Conservation (phyloP, 2,329 filamentous ascomycete species). For the Monilinia vaccinii-corymbosi region DNA sequence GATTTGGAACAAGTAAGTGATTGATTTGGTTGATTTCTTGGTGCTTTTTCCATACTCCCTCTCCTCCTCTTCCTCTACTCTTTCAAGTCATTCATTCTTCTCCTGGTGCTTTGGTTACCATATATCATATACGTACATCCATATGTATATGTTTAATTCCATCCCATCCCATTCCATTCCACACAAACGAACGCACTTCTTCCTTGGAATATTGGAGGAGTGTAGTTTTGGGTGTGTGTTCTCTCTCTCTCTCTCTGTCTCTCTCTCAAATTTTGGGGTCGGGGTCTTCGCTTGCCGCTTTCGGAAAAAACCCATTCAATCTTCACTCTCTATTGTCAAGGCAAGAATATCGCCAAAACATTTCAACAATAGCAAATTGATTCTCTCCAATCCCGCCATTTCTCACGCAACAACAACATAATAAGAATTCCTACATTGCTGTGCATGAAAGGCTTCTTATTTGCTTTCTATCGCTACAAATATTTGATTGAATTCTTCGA, state of each 20-base stretch:
- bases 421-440: neutral
- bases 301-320: neutral
- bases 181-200: no score
- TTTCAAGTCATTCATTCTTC: neutral
- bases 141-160: no score
- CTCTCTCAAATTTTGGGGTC: neutral
- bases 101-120: neutral
- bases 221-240: neutral
- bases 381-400: neutral
- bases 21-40: slow-evolving; percentile 24
- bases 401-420: neutral
- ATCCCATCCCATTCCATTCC: no score
- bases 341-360: neutral
- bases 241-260: neutral
- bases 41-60: no score
- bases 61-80: neutral
- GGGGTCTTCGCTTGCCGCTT: neutral
- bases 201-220: no score
- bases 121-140: neutral
- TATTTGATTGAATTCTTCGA: neutral
- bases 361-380: neutral
- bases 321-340: neutral
- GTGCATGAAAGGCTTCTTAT: neutral
- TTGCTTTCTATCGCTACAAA: neutral
- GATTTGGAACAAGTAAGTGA: slow-evolving; percentile 76